phyloP scores from a whole-genome alignment of 2,329 filamentous ascomycete species.

The Penicillium capsulatum region DNA sequence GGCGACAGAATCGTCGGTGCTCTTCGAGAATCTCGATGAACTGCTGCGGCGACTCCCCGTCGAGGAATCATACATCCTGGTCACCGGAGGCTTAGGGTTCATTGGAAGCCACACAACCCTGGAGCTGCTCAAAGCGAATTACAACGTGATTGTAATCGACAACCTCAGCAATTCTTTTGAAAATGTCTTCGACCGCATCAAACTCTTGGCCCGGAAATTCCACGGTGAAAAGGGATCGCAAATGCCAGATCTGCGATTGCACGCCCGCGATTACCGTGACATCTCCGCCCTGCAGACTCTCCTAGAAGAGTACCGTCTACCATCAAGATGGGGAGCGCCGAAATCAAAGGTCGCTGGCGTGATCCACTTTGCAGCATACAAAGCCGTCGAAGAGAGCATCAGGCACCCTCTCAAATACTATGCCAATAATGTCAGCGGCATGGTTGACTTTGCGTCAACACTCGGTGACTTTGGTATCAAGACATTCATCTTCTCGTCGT shows the following conservation, averaged over 20 bases:
- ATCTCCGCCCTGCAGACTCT: constrained; percentile 41
- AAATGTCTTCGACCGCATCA: constrained; percentile 35
- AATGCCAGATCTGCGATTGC: constrained; percentile 46
- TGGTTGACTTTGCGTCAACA: constrained; percentile 56
- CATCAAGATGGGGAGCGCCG: constrained; percentile 32
- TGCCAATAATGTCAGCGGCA: constrained; percentile 62
- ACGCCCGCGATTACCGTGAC: constrained; percentile 48
- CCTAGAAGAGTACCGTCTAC: constrained; percentile 41
- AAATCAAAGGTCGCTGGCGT: constrained; percentile 56
- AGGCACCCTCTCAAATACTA: constrained; percentile 60
- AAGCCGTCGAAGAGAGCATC: constrained; percentile 63
- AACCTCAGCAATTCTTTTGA: constrained; percentile 41
- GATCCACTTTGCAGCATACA: constrained; percentile 67
- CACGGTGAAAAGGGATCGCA: constrained; percentile 38
- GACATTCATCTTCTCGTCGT: constrained; percentile 64
- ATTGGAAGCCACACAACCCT: constrained; percentile 44
- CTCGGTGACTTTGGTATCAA: constrained; percentile 59
- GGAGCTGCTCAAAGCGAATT: constrained; percentile 40
- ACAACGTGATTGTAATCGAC: constrained; percentile 43
- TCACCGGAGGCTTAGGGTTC: constrained; percentile 42
- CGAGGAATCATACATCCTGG: constrained; percentile 41
- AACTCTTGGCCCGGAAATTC: constrained; percentile 29
- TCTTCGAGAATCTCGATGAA: constrained; percentile 45
- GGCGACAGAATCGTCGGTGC: constrained; percentile 42
- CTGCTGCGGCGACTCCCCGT: constrained; percentile 38